phyloP scores from a whole-genome alignment of 192 early-diverging fungal genomes.

The Pilobolus umbonatus region DNA sequence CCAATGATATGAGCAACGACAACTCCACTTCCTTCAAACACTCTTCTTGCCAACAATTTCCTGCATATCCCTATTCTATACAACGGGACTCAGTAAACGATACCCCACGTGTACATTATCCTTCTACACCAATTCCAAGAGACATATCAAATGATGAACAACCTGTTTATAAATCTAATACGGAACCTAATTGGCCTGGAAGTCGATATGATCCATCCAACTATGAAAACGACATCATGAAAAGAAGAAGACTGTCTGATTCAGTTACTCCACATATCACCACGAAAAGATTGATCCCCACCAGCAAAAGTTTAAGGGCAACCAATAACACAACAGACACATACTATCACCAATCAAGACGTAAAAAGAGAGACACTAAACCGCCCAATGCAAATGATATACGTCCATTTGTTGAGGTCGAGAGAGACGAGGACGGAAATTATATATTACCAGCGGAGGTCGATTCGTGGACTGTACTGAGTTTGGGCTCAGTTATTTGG shows the following conservation, averaged over 20 bases:
- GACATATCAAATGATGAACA: slow-evolving; percentile 1
- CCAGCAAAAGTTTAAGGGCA: too few species aligned
- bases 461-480: slow-evolving; percentile 71
- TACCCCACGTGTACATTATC: not conserved
- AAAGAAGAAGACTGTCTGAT: slow-evolving; percentile 5
- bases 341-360: slow-evolving; percentile 23
- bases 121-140: not conserved
- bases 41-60: slow-evolving; percentile 5
- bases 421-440: slow-evolving; percentile 55
- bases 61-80: not conserved
- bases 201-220: slow-evolving; percentile 7
- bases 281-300: too few species aligned
- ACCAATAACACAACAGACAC: slow-evolving; percentile 3
- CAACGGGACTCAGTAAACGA: slow-evolving; percentile 4
- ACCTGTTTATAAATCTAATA: not conserved
- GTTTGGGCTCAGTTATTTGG: slow-evolving; percentile 67
- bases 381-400: slow-evolving; percentile 33
- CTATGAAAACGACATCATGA: not conserved
- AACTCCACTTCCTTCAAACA: too few species aligned
- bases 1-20: not conserved
- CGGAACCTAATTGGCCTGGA: slow-evolving; percentile 12
- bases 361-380: slow-evolving; percentile 35
- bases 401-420: slow-evolving; percentile 32
- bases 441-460: slow-evolving; percentile 75
- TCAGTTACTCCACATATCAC: not conserved